Conservation (phyloP, 257 asterid species). For the Gentiana macrophylla region DNA sequence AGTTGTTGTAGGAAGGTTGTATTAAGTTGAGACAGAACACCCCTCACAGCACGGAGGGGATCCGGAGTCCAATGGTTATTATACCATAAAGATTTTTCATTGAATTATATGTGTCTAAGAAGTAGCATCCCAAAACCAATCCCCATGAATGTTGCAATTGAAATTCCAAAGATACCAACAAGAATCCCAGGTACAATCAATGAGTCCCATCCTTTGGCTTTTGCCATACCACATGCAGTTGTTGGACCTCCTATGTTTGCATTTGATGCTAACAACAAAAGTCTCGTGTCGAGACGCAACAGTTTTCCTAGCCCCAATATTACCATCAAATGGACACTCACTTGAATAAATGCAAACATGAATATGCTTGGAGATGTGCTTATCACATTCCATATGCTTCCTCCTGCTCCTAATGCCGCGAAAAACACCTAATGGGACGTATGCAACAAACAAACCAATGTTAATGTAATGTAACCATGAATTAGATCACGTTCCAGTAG, state of each 20-base stretch:
- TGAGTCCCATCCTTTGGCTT: slow-evolving; percentile 67
- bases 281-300: slow-evolving; percentile 36
- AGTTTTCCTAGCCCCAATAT: slow-evolving; percentile 52
- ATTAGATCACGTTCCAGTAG: no score
- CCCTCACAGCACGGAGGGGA: no score
- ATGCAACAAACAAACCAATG: no score
- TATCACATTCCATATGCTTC: slow-evolving; percentile 66
- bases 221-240: slow-evolving; percentile 84
- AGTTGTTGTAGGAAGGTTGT: no score
- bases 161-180: slow-evolving; percentile 66
- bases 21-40: no score
- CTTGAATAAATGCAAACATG: slow-evolving; percentile 62
- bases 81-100: no score
- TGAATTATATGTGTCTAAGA: slow-evolving; percentile 35
- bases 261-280: slow-evolving; percentile 60
- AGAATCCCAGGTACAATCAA: slow-evolving; percentile 70
- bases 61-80: no score
- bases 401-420: slow-evolving; percentile 77
- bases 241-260: slow-evolving; percentile 93
- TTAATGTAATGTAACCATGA: no score
- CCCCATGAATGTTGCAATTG: slow-evolving; percentile 71
- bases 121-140: slow-evolving; percentile 55
- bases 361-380: slow-evolving; percentile 75
- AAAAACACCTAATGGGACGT: slow-evolving; percentile 43
- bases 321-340: slow-evolving; percentile 52